Base-by-base conservation (phyloP, 2,329 filamentous ascomycete species). In the Ambrosiella beaveri region DNA sequence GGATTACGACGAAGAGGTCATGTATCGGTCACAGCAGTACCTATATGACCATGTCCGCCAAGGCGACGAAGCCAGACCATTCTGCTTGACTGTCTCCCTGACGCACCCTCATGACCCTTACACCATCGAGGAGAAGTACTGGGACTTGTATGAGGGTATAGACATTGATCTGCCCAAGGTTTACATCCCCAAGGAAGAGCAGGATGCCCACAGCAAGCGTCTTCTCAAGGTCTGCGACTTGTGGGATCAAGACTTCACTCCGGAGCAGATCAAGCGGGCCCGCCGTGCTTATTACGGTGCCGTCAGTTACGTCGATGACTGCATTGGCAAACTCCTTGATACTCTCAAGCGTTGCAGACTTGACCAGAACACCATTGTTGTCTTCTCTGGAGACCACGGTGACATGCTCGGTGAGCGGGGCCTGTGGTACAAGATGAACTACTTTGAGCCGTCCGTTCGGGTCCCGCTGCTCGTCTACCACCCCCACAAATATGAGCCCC, bases 351-450 rank as follows among this genome's bases (percentile, higher is more conserved):
- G 88, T 61, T 91, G 88, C 66, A 80, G 83, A 6, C 75, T 96
- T 50, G 84, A 84, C 61, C 82, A 95, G 39, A 81, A 95, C 70
- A 96, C 90, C 11, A 89, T 95, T 64, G 76, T 96, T 65, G 82
- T 96, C 63, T 96, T 96, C 72, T 90, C 85, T 60, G 89, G 90
- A 50, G 90, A 96, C 68, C 90, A 96, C 66, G 90, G 90, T 58
- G 90, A 96, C 70, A 96, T 96, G 90, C 79, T 96, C 7, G 90
- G 90, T 60, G 90, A 96, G 74, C 83, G 88, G 57, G 86, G 86
- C 5, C 74, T 96, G 52, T 96, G 90, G 90, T 90, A 95, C 75
- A 96, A 96, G 77, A 96, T 96, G 90, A 88, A 82, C 67, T 96
- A 93, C 78, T 95, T 89, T 65, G 90, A 96, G 76, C 84, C 84